Evolutionary conservation across 441 rosid genomes (phyloP).

Genomic region (Gossypium schwendimanii): DNA sequence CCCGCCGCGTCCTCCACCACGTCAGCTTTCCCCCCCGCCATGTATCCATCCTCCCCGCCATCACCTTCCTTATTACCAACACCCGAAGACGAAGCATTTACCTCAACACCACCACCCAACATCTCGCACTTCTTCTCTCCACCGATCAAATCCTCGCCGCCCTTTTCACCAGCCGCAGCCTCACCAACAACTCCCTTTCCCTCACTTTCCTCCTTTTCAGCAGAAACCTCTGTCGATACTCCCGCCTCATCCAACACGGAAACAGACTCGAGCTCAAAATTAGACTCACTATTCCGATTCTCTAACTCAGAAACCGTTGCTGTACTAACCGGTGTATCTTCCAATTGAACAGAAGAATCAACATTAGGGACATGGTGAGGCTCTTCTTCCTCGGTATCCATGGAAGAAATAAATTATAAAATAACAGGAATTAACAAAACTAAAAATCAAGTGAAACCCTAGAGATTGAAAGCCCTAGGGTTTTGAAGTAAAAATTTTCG

Average conservation of each 20-base stretch:
- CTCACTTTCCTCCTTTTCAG: not conserved
- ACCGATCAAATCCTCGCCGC: slow-evolving; percentile 10
- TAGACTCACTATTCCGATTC: slow-evolving; percentile 11
- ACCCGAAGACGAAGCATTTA: not conserved
- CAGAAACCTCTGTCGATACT: not conserved
- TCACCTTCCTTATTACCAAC: slow-evolving; percentile 8
- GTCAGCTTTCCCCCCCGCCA: slow-evolving; percentile 8
- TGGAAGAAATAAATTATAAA: not conserved
- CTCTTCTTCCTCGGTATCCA: slow-evolving; percentile 48
- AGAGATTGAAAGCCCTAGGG: slow-evolving; percentile 42
- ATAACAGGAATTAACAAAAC: not conserved
- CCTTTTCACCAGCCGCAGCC: slow-evolving; percentile 18
- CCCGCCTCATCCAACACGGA: slow-evolving; percentile 18
- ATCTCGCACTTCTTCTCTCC: slow-evolving; percentile 11
- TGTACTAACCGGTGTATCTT: slow-evolving; percentile 16
- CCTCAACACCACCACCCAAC: not conserved
- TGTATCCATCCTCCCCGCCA: slow-evolving; percentile 4
- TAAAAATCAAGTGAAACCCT: slow-evolving; percentile 30
- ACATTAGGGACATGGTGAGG: slow-evolving; percentile 17
- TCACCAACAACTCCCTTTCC: slow-evolving; percentile 17
- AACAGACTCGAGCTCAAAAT: slow-evolving; percentile 18
- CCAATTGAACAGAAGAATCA: slow-evolving; percentile 9
- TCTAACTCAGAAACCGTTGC: slow-evolving; percentile 15
- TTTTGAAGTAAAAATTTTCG: slow-evolving; percentile 21
- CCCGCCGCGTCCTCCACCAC: not conserved